These are phyloP conservation scores for Fabrea salina DNA, from an alignment of 169 alveolate species.

Conservation along the genomic window DNA sequence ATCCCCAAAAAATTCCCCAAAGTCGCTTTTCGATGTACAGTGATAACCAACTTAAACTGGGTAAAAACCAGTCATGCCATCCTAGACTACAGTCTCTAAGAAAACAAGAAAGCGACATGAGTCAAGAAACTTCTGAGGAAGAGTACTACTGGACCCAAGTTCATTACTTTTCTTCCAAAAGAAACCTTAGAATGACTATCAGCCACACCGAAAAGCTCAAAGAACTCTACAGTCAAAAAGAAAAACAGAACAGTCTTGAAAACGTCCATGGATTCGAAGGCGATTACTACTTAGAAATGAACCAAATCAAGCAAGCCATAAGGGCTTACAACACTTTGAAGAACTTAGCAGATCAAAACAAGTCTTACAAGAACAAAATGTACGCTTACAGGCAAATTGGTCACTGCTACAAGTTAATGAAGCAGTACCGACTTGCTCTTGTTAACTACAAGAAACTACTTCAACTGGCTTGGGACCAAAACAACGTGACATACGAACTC, in stretches of 20 bases:
- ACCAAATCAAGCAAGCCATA: not conserved
- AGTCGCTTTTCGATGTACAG: no score
- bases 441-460: constrained; percentile 58
- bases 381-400: constrained; percentile 56
- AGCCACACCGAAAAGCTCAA: not conserved
- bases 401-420: constrained; percentile 59
- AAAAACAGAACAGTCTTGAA: not conserved
- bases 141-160: no score
- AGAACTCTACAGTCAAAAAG: not conserved
- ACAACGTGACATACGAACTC: constrained; percentile 49
- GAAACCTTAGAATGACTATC: not conserved
- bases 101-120: no score
- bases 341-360: not conserved
- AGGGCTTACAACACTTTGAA: not conserved
- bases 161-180: not conserved
- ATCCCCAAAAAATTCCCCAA: no score
- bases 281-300: not conserved
- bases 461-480: constrained; percentile 62
- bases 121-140: no score
- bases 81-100: no score
- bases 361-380: constrained; percentile 41
- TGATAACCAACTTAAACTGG: no score
- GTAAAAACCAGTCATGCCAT: no score
- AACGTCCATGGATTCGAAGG: not conserved
- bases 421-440: constrained; percentile 59